phyloP scores from a whole-genome alignment of 228 moss, liverwort and hornwort species.

The Sphagnum fallax region DNA sequence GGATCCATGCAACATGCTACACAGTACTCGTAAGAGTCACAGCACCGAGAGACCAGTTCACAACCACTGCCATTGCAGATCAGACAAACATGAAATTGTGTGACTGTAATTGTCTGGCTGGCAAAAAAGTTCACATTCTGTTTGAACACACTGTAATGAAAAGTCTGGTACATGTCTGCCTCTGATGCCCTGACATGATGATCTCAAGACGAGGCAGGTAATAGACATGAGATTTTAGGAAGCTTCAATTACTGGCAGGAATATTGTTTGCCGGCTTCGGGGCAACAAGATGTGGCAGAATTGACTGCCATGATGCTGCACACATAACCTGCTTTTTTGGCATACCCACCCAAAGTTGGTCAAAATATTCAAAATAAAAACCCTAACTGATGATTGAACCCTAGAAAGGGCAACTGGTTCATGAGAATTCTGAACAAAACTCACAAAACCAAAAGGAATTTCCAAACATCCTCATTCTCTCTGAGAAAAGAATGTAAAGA shows the following conservation, averaged over 20 bases:
- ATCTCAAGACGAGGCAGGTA: no score
- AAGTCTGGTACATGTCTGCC: not conserved
- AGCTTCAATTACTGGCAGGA: conserved; percentile 47
- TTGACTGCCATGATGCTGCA: conserved; percentile 64
- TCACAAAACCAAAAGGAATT: not conserved
- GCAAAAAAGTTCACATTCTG: no score
- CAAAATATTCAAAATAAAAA: not conserved
- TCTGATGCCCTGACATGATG: not conserved
- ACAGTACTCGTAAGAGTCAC: conserved; percentile 68
- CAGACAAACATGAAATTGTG: not conserved
- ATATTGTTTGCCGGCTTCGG: conserved; percentile 37
- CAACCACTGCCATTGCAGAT: conserved; percentile 44
- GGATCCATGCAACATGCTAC: conserved; percentile 81
- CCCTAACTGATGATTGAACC: not conserved
- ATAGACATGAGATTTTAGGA: no score
- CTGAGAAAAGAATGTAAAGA: not conserved
- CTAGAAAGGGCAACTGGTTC: not conserved
- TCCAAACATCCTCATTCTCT: not conserved
- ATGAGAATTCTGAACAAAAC: not conserved
- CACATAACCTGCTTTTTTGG: conserved; percentile 47
- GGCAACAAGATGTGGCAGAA: conserved; percentile 63
- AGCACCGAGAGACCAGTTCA: conserved; percentile 62
- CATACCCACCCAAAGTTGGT: not conserved
- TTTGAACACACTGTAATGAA: no score
- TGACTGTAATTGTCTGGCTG: no score